A percentile compares a stretch with the other conserved stretches of the same genome.
phyloP scores from a whole-genome alignment of 1,284 basidiomycete genomes.

The Malassezia yamatoensis region DNA sequence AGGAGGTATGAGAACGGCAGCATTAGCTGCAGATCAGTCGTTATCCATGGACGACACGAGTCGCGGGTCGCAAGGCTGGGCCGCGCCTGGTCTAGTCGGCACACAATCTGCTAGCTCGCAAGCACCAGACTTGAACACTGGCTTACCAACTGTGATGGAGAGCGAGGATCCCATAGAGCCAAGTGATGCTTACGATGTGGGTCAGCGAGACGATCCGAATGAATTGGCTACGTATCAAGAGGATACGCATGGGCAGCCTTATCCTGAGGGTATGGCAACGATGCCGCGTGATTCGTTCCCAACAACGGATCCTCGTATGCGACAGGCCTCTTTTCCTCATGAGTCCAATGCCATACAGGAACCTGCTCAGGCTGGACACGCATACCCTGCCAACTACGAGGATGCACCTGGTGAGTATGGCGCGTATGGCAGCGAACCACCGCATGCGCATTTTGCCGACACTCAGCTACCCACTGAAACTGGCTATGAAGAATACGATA shows the following conservation, averaged over 20 bases:
- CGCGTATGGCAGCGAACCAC: not conserved
- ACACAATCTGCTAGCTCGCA: not conserved
- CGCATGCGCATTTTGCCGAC: not conserved
- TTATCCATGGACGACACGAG: slow-evolving; percentile 1
- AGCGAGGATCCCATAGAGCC: not conserved
- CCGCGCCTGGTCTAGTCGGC: not conserved
- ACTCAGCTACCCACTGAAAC: not conserved
- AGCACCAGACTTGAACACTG: not conserved
- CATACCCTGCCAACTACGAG: not conserved
- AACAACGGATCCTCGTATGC: not conserved
- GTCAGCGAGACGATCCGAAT: not conserved
- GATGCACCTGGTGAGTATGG: not conserved
- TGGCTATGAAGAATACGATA: not conserved
- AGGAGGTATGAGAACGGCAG: not conserved
- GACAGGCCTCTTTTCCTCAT: no score
- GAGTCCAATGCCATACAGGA: not conserved
- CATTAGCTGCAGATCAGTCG: not conserved
- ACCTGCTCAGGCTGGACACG: not conserved
- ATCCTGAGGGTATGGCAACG: not conserved
- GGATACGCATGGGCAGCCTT: not conserved
- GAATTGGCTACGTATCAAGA: not conserved
- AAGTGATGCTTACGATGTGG: not conserved
- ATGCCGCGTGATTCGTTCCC: not conserved
- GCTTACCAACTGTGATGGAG: slow-evolving; percentile 14
- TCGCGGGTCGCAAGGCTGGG: slow-evolving; percentile 17